Percentiles rank a stretch among this genome's conserved stretches.
These are phyloP conservation scores for Phytophthora chlamydospora DNA, from an alignment of 352 stramenopile species.

Conservation along the genomic window DNA sequence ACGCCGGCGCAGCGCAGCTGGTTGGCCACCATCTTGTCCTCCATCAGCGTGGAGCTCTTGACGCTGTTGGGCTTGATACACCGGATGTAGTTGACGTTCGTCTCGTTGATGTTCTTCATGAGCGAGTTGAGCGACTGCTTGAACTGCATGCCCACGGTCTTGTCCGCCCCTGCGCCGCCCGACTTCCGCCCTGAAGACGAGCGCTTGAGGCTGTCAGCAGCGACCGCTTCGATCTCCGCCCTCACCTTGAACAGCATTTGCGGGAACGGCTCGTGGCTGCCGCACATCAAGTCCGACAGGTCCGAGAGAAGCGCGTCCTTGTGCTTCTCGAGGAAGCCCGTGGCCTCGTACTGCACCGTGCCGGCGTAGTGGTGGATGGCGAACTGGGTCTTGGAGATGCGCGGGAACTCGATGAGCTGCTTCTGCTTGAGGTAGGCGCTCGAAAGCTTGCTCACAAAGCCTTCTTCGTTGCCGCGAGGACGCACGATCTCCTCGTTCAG, in stretches of 20 bases:
- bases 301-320: conserved; percentile 93
- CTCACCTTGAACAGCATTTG: conserved; percentile 62
- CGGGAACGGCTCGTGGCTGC: conserved; percentile 56
- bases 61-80: conserved; percentile 88
- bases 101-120: conserved; percentile 79
- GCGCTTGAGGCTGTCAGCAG: conserved; percentile 26
- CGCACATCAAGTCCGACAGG: conserved; percentile 80
- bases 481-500: conserved; percentile 89
- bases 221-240: conserved; percentile 36
- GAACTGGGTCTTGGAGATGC: conserved; percentile 86
- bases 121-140: conserved; percentile 69
- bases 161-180: conserved; percentile 29
- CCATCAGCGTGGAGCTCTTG: conserved; percentile 67
- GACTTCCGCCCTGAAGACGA: conserved; percentile 28
- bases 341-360: conserved; percentile 90
- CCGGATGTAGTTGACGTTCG: conserved; percentile 80
- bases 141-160: conserved; percentile 85
- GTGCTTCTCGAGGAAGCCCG: conserved; percentile 95
- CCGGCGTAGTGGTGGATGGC: conserved; percentile 94
- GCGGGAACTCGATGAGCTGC: conserved; percentile 70
- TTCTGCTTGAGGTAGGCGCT: conserved; percentile 57
- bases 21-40: conserved; percentile 78
- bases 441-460: conserved; percentile 68
- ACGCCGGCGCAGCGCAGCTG: conserved; percentile 84
- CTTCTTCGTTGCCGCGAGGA: conserved; percentile 71